These are phyloP conservation scores for Hypoxylon fragiforme DNA, from an alignment of 495 filamentous ascomycete species.

Conservation along the genomic window DNA sequence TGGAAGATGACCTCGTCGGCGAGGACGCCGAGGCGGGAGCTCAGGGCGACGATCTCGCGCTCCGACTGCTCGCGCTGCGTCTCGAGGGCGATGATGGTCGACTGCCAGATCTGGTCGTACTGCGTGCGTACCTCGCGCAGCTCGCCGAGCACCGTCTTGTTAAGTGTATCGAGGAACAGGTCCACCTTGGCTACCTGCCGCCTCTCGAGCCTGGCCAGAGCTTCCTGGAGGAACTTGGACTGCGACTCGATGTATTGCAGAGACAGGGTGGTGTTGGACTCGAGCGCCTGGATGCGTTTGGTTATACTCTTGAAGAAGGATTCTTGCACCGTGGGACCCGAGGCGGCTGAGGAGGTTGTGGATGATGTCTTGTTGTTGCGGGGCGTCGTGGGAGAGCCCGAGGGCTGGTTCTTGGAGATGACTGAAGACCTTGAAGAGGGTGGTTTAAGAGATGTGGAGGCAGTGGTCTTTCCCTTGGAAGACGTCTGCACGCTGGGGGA, in stretches of 20 bases:
- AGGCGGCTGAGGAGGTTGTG: slow-evolving; percentile 55
- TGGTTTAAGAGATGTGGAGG: slow-evolving; percentile 33
- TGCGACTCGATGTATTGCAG: slow-evolving; percentile 97
- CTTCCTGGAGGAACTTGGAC: slow-evolving; percentile 86
- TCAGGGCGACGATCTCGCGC: slow-evolving; percentile 80
- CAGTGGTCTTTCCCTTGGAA: slow-evolving; percentile 23
- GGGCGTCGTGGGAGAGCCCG: slow-evolving; percentile 29
- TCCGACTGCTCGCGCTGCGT: slow-evolving; percentile 79
- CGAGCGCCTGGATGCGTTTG: slow-evolving; percentile 86
- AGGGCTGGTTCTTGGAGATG: slow-evolving; percentile 16
- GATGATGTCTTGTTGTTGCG: slow-evolving; percentile 53
- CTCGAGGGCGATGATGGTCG: slow-evolving; percentile 88
- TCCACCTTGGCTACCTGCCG: slow-evolving; percentile 82
- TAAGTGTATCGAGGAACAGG: slow-evolving; percentile 78
- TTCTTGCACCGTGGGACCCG: slow-evolving; percentile 87
- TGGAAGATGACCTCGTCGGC: slow-evolving; percentile 96
- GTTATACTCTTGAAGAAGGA: slow-evolving; percentile 96
- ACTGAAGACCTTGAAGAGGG: slow-evolving; percentile 26
- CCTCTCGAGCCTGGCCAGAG: slow-evolving; percentile 87
- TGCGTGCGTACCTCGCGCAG: slow-evolving; percentile 77
- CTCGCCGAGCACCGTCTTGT: slow-evolving; percentile 84
- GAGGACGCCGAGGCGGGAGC: slow-evolving; percentile 76
- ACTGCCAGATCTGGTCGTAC: slow-evolving; percentile 97
- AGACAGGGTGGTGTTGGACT: slow-evolving; percentile 89
- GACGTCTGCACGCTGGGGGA: slow-evolving; percentile 22